phyloP scores from a whole-genome alignment of 2,329 filamentous ascomycete species.

The Fonsecaea monophora region DNA sequence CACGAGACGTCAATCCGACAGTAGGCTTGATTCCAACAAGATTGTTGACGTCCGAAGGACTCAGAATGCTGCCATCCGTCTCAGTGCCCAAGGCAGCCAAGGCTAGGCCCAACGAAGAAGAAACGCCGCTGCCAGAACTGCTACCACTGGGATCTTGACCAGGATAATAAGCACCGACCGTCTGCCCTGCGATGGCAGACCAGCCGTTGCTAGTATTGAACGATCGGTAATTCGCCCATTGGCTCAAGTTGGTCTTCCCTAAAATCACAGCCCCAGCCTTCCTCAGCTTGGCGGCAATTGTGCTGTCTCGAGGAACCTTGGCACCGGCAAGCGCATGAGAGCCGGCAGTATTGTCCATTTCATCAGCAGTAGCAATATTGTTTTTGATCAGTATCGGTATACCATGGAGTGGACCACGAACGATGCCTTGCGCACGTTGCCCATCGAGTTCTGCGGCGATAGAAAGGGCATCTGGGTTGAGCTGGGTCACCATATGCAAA shows the following conservation, averaged over 20 bases:
- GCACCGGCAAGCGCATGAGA: constrained; percentile 69
- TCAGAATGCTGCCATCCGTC: constrained; percentile 69
- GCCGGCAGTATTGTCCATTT: constrained; percentile 70
- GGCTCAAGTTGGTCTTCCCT: constrained; percentile 69
- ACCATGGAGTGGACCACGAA: constrained; percentile 65
- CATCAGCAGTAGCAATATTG: constrained; percentile 68
- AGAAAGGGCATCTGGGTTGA: constrained; percentile 61
- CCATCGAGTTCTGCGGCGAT: constrained; percentile 59
- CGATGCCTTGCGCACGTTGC: constrained; percentile 55
- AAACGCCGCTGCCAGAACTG: constrained; percentile 68
- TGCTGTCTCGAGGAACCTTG: constrained; percentile 63
- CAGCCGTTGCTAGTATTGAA: constrained; percentile 65
- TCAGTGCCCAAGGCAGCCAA: constrained; percentile 67
- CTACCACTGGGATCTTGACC: constrained; percentile 68
- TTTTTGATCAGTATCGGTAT: constrained; percentile 72
- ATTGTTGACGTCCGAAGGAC: constrained; percentile 62
- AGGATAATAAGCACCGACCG: constrained; percentile 66
- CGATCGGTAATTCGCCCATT: constrained; percentile 70
- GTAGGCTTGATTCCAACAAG: constrained; percentile 73
- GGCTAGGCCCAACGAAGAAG: constrained; percentile 65
- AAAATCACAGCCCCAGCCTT: constrained; percentile 68
- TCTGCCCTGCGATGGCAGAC: constrained; percentile 69
- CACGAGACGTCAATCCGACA: constrained; percentile 55
- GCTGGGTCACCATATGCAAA: constrained; percentile 60
- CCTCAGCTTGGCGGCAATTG: constrained; percentile 65